Evolutionary conservation across 2,329 filamentous ascomycete species (phyloP).

Genomic region (Aureobasidium melanogenum): DNA sequence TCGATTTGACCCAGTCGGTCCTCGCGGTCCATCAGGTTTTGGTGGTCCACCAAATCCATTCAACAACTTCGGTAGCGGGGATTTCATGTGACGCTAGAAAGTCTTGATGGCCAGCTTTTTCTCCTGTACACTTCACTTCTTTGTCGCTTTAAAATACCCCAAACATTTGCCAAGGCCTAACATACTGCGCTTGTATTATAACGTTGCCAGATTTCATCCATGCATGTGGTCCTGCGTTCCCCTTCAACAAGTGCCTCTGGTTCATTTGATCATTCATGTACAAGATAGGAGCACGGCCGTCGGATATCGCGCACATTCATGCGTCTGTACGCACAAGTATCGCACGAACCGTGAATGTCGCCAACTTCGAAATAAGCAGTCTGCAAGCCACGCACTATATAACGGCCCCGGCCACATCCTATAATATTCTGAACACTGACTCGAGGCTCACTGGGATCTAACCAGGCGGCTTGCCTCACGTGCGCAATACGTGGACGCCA

Average conservation of each 20-base stretch:
- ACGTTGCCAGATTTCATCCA: neutral
- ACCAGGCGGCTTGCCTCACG: neutral
- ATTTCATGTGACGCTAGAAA: constrained; percentile 42
- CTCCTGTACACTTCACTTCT: neutral
- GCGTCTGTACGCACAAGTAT: too few species aligned
- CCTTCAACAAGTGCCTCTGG: neutral
- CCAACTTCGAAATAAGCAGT: too few species aligned
- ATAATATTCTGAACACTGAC: too few species aligned
- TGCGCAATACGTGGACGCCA: neutral
- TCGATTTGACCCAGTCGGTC: constrained; percentile 82
- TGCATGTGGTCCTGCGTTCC: neutral
- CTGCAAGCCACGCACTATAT: too few species aligned
- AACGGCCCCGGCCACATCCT: too few species aligned
- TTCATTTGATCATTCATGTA: neutral
- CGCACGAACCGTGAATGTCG: too few species aligned
- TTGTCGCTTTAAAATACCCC: neutral
- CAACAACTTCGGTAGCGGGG: constrained; percentile 51
- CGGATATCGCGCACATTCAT: too few species aligned
- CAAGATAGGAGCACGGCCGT: too few species aligned
- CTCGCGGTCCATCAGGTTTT: constrained; percentile 47
- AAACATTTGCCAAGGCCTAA: neutral
- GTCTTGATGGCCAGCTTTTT: neutral
- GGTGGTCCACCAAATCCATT: constrained; percentile 48
- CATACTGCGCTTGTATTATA: neutral
- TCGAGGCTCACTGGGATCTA: neutral